These are phyloP conservation scores for Colletotrichum lindemuthianum DNA, from an alignment of 2,329 filamentous ascomycete genomes.

Conservation along the genomic window DNA sequence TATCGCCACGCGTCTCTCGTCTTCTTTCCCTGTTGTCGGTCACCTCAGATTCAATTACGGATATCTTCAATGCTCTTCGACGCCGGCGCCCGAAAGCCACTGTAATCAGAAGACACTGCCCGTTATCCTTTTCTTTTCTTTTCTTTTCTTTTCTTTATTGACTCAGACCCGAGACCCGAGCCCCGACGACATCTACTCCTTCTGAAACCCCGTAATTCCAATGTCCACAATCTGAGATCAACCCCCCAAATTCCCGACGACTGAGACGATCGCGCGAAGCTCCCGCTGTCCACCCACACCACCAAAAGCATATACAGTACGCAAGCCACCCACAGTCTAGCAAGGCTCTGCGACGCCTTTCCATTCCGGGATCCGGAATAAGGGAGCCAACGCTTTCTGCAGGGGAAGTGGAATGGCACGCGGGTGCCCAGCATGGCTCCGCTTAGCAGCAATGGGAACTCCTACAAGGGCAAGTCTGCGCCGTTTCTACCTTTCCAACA, in stretches of 20 bases:
- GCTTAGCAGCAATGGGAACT: slow-evolving; percentile 49
- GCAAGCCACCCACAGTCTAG: slow-evolving; percentile 20
- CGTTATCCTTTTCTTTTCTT: neutral
- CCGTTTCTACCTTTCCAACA: slow-evolving; percentile 28
- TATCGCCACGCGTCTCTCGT: slow-evolving; percentile 35
- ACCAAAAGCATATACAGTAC: slow-evolving; percentile 13
- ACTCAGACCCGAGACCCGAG: too few relatives aligned
- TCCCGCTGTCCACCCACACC: slow-evolving; percentile 11
- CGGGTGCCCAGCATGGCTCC: slow-evolving; percentile 43
- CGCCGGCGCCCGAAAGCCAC: slow-evolving; percentile 15
- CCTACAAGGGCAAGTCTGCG: slow-evolving; percentile 24
- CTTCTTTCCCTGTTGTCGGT: neutral
- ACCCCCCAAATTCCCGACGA: slow-evolving; percentile 18
- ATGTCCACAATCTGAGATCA: slow-evolving; percentile 6
- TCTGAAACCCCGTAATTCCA: neutral
- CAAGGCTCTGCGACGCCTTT: slow-evolving; percentile 17
- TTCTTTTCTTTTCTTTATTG: slow-evolving; percentile 2
- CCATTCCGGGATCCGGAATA: slow-evolving; percentile 27
- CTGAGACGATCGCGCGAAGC: slow-evolving; percentile 24
- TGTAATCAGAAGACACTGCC: neutral
- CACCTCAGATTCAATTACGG: neutral
- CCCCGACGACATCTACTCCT: neutral
- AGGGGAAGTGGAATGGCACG: slow-evolving; percentile 41
- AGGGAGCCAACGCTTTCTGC: slow-evolving; percentile 17
- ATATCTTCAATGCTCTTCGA: slow-evolving; percentile 5